Percentiles rank a stretch among this genome's conserved stretches.
These are phyloP conservation scores for Saccharomycopsis sp. DNA, from an alignment of 805 yeast species.

Conservation along the genomic window DNA sequence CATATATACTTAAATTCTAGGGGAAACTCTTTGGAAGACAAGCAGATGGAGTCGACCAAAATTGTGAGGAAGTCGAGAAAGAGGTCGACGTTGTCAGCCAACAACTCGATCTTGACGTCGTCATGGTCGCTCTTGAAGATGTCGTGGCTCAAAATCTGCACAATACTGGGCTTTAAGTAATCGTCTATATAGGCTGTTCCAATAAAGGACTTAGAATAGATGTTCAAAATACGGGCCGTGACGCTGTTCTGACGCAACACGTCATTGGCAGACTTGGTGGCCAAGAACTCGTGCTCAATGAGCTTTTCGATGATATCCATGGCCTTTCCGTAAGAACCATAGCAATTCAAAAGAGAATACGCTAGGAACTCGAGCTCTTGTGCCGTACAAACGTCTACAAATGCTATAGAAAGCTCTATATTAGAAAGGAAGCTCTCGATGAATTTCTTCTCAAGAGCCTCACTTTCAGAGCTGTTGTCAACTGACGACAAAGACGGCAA, in stretches of 20 bases:
- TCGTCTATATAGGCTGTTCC: slow-evolving; percentile 1
- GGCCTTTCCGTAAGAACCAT: slow-evolving; percentile 1
- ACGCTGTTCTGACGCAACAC: slow-evolving; percentile 75
- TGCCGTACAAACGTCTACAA: slow-evolving; percentile 8
- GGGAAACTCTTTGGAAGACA: slow-evolving; percentile 56
- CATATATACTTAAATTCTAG: slow-evolving; percentile 67
- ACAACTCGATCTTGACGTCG: slow-evolving; percentile 45
- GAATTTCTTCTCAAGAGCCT: background rate
- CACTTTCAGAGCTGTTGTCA: background rate
- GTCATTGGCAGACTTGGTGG: slow-evolving; percentile 25
- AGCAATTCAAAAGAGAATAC: slow-evolving; percentile 7
- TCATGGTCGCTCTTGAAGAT: background rate
- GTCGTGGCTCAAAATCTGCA: background rate
- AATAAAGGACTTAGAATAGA: slow-evolving; percentile 60
- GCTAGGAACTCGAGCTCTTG: slow-evolving; percentile 13
- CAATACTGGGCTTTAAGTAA: background rate
- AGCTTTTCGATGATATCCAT: slow-evolving; percentile 6
- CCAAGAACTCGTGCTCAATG: slow-evolving; percentile 21
- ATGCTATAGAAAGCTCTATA: slow-evolving; percentile 42
- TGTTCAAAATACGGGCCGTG: slow-evolving; percentile 68
- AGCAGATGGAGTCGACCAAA: slow-evolving; percentile 52
- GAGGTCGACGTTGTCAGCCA: slow-evolving; percentile 37
- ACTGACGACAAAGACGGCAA: background rate
- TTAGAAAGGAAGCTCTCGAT: slow-evolving; percentile 18
- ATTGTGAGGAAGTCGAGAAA: slow-evolving; percentile 51